Base-by-base conservation (phyloP, 495 filamentous ascomycete species). In the Podospora australis region DNA sequence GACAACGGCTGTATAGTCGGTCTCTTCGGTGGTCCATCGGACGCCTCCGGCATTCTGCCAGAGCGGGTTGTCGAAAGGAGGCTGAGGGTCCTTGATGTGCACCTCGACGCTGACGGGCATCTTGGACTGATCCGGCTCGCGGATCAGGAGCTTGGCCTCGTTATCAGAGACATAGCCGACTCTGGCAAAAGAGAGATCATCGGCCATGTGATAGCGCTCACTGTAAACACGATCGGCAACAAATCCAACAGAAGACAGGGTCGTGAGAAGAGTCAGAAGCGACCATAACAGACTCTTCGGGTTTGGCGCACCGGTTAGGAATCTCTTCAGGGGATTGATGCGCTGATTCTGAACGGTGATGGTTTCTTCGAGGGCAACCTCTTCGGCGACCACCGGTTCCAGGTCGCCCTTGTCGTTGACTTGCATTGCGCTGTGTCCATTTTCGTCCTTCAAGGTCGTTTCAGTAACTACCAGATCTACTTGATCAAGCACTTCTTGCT, bases 151-250 rank as follows among this genome's bases (percentile, higher is more conserved):
- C 46, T 80, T 89, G 13, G 92, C 92, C 14, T 80, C 85, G 3
- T 73, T 81, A 2, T 86, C 78, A 2, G 90, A 92, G 20, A 96
- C 83, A 63, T 90, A 88, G 11, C 92, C 92, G 24, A 95, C 70
- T 11, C 91, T 75, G 14, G 82, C 83, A 58, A 98, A 94, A 0
- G 88, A 81, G 9, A 92, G 74, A 52, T 94, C 83, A n/a, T 84
- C 62, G 19, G 68, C 81, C 1, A 81, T 78, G 62, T 95, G 73
- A 30, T 83, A 71, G 32, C 82, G 65, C 8, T 82, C 86, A 11
- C 83, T 77, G 53, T 85, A 85, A 8, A 90, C 72, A 32, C 89
- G 73, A 60, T 98, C 92, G 25, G 81, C 71, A 1, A 82, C 74
- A 54, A 88, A 74, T 8, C 79, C 63, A 11, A 87, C 71, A 16